These are phyloP conservation scores for Anthracocystis walkeri DNA, from an alignment of 1,284 basidiomycete genomes.

Conservation along the genomic window DNA sequence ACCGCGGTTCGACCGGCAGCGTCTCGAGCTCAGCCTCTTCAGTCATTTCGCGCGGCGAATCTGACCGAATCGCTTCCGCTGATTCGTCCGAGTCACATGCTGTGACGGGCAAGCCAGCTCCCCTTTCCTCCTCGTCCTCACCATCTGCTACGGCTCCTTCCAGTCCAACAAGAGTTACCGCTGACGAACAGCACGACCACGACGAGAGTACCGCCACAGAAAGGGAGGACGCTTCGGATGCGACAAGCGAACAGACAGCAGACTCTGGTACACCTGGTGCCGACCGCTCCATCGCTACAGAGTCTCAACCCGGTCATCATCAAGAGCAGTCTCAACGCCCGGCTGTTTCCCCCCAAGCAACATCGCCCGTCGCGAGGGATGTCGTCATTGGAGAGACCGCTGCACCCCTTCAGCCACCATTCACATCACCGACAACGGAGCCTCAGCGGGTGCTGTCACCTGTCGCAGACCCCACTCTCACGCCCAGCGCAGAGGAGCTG, in stretches of 20 bases:
- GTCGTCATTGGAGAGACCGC: neutral
- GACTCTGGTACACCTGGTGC: conserved; percentile 3
- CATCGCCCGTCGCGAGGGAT: neutral
- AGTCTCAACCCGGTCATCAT: neutral
- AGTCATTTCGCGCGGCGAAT: conserved; percentile 17
- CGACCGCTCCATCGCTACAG: neutral
- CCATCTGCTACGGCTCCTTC: conserved; percentile 33
- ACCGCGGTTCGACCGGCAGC: conserved; percentile 55
- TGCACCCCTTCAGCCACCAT: neutral
- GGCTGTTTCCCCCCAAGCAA: neutral
- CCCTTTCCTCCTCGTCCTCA: conserved; percentile 20
- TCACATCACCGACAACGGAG: neutral
- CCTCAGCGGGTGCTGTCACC: conserved; percentile 3
- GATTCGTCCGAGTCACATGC: conserved; percentile 23
- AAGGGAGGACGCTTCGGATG: conserved; percentile 4
- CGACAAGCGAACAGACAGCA: conserved; percentile 3
- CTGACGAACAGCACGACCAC: neutral
- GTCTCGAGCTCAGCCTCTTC: conserved; percentile 51
- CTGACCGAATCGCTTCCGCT: conserved; percentile 26
- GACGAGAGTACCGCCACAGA: neutral
- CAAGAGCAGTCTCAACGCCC: neutral
- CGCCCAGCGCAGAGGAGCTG: conserved; percentile 44
- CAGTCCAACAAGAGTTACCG: conserved; percentile 9
- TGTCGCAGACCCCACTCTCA: conserved; percentile 7
- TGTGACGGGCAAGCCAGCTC: conserved; percentile 6